Evolutionary conservation across 441 rosid species (phyloP), one percentile per base, ranked within the genome.

Genomic region (Croton setiger): DNA sequence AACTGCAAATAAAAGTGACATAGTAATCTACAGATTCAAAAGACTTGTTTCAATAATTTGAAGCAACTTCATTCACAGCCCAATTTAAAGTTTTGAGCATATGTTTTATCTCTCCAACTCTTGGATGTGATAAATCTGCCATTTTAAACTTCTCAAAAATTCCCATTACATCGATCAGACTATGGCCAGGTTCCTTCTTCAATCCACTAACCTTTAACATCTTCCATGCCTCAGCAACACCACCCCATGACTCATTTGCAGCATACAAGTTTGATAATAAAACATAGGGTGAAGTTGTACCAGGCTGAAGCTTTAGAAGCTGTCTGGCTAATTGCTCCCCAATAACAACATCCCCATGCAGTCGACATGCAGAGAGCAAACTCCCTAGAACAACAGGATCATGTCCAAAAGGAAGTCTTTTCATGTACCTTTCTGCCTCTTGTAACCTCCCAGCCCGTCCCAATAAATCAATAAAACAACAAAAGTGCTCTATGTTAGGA

Each of bases 381-480:
- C 86, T 83, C 63, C 92, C 92, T 69, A 84, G 63, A 53, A 83
- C 76, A 56, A 87, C 59, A 0, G 81, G 82, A 79, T 88, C 82
- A 61, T 76, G 67, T 37, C 86, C 78, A 23, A 72, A 87, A 44
- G 78, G 72, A 58, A 33, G 75, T 44, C 56, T 79, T 60, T 67
- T 71, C 39, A 79, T 57, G 76, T 81, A 78, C 51, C 79, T 78
- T 70, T 84, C 83, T 45, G 92, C 95, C 67, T 84, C 78, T 0
- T 14, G 31, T 62, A 87, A 68, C 81, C 84, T 81, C 63, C 92
- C 90, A 12, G 86, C 85, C 35, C 90, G 79, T 72, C 95, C 95
- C 73, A 87, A 67, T 78, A 89, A 63, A 79, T 89, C 92, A 36
- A 89, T 78, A 43, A 89, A 79, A 76, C 90, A 85, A 57, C 90